Evolutionary conservation across 1,139 yeast species (phyloP).

Genomic region (Debaryomyces sp.): DNA sequence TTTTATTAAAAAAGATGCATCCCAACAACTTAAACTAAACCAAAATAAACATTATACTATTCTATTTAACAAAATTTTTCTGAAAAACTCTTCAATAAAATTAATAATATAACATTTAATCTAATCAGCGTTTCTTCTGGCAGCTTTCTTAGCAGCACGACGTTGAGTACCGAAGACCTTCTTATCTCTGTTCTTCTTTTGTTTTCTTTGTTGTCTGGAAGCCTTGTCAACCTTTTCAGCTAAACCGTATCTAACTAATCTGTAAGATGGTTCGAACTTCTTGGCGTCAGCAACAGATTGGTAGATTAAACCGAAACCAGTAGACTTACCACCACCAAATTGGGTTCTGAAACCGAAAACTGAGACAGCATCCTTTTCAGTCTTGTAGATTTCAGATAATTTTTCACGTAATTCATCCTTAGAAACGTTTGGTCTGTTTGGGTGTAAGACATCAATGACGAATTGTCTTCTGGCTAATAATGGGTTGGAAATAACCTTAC

Average conservation of each 20-base stretch:
- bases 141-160: constrained; percentile 91
- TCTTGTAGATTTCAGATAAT: constrained; percentile 94
- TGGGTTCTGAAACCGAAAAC: constrained; percentile 99
- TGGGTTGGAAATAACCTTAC: constrained; percentile 99
- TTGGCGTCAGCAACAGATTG: constrained; percentile 97
- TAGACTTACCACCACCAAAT: constrained; percentile 99
- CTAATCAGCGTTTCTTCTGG: constrained; percentile 65
- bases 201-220: constrained; percentile 99
- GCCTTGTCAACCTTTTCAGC: constrained; percentile 96
- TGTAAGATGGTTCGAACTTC: constrained; percentile 99
- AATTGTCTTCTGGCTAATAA: constrained; percentile 99
- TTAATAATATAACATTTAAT: constrained; percentile 19
- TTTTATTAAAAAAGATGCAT: constrained; percentile 17
- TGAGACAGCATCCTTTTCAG: constrained; percentile 97
- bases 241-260: constrained; percentile 98
- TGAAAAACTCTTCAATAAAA: constrained; percentile 10
- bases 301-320: constrained; percentile 99
- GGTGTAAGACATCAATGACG: constrained; percentile 99
- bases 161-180: constrained; percentile 98
- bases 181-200: constrained; percentile 99
- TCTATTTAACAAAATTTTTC: constrained; percentile 15
- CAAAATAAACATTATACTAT: constrained; percentile 18
- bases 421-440: constrained; percentile 99
- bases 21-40: constrained; percentile 17
- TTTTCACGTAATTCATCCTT: constrained; percentile 99